Evolutionary conservation across 2,329 filamentous ascomycete genomes (phyloP).

Genomic region (Cytospora mali): DNA sequence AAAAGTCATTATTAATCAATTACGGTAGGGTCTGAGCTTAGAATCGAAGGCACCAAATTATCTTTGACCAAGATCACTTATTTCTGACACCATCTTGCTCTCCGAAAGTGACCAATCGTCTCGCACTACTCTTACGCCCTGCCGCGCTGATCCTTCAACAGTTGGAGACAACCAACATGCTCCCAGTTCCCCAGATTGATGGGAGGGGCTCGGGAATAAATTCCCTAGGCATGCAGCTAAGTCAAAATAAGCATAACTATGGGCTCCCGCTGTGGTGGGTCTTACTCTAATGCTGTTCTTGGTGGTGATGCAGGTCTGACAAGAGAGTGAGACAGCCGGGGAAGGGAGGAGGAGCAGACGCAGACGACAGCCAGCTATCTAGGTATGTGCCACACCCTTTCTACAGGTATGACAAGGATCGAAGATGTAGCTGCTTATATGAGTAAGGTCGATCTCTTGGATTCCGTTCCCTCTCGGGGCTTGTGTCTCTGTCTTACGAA

Average conservation of each 20-base stretch:
- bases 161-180: background rate
- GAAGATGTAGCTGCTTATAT: conserved; percentile 2
- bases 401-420: conserved; percentile 2
- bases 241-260: background rate
- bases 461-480: background rate
- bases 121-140: background rate
- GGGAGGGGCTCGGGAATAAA: background rate
- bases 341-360: background rate
- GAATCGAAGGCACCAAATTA: background rate
- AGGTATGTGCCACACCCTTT: conserved; percentile 7
- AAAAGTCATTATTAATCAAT: background rate
- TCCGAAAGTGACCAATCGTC: background rate
- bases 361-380: background rate
- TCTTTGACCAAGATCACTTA: background rate
- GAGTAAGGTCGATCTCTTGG: background rate
- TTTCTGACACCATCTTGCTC: background rate
- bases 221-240: background rate
- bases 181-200: background rate
- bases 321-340: background rate
- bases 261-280: background rate
- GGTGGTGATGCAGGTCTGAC: background rate
- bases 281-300: background rate
- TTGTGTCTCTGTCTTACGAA: conserved; percentile 8
- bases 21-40: background rate
- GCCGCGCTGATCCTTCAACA: background rate